Evolutionary conservation across 768 basidiomycete species (phyloP), one percentile per base, ranked within the genome.

Genomic region (Scleroderma citrinum): DNA sequence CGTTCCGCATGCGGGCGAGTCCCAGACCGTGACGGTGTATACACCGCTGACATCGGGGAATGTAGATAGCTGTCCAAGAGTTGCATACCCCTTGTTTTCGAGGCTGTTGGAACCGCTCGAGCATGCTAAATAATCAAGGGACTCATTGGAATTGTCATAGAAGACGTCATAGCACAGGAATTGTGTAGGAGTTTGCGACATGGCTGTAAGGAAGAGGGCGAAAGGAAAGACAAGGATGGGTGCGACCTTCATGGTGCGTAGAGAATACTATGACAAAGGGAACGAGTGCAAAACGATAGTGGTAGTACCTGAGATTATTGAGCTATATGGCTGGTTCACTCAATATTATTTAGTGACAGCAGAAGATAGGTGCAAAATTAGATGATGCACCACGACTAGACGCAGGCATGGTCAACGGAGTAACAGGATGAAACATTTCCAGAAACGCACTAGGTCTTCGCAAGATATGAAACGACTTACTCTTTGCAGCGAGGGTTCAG

Each of bases 21-120:
- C 29, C 61, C 59, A 71, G 3, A 59, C 59, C 1, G 55, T 55
- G 19, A 69, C 63, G 16, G 62, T 65, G 48, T 58, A 60, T 35
- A 50, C 68, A 24, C 70, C 70, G 7, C 67, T 69, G 44, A 71
- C 17, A 26, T 63, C 38, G 24, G 69, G 68, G 48, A 64, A 69
- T 1, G 7, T 32, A 4, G 67, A 68, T 31, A 71, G 58, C 6
- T 56, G 56, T 3, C 64, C 63, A 42, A 70, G 60, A 5, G 67
- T 69, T 41, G 59, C 59, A 49, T 63, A 72, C 1, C 66, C 64
- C 34, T 60, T 57, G 46, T 46, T 57, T 5, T 59, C 41, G 36
- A 71, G 62, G 10, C 67, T 69, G 36, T 70, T 50, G 14, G 24
- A 1, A 11, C 69, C 71, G 35, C 65, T 13, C 2, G 71, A 70